Conservation (phyloP, 495 filamentous ascomycete species). For the Alectoria sarmentosa region DNA sequence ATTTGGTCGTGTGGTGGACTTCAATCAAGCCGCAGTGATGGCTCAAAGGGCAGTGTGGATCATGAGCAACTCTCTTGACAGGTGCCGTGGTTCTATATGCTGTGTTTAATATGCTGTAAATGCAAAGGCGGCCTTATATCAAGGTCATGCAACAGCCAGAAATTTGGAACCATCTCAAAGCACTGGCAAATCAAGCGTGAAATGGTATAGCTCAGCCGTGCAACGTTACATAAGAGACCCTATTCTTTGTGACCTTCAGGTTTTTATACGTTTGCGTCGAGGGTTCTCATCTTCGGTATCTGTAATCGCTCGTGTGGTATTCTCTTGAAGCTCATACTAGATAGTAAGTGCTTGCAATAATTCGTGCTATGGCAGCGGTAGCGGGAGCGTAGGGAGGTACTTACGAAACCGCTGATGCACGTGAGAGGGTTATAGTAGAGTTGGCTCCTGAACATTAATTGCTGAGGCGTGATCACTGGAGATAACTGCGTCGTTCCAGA, state of each 20-base stretch:
- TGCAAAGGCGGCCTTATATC: neutral
- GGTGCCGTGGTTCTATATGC: neutral
- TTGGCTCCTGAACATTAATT: neutral
- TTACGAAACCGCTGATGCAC: constrained; percentile 16
- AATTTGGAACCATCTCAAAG: neutral
- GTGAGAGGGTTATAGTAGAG: constrained; percentile 22
- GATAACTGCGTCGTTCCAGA: neutral
- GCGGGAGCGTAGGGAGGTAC: neutral
- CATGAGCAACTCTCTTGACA: neutral
- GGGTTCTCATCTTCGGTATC: neutral
- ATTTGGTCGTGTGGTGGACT: neutral
- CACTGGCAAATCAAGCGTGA: neutral
- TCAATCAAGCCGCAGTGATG: neutral
- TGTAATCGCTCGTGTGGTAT: neutral
- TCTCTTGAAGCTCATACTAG: neutral
- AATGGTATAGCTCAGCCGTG: neutral
- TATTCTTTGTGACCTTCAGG: neutral
- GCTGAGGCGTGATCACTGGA: constrained; percentile 9
- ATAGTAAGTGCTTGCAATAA: neutral
- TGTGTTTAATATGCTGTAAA: no score
- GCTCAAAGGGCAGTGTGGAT: neutral
- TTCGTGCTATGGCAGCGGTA: neutral
- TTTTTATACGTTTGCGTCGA: neutral
- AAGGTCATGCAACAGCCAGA: neutral
- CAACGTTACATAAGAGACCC: neutral